Evolutionary conservation across 2,329 filamentous ascomycete genomes (phyloP).

Genomic region (Xylogone sp.): DNA sequence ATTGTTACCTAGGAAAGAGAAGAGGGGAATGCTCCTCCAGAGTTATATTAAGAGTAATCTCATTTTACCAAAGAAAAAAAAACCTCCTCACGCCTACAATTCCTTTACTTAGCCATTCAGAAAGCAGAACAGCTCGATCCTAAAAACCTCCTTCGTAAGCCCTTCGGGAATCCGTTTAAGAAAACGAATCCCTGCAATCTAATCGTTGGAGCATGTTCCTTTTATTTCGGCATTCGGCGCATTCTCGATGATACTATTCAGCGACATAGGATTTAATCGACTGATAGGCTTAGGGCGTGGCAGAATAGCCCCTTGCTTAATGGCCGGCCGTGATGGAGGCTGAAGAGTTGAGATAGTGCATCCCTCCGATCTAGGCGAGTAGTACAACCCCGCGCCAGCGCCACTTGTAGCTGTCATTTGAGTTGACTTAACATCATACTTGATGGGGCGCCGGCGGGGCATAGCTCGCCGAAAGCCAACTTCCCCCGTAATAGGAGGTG

Average conservation of each 20-base stretch:
- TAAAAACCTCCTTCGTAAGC: too few species aligned
- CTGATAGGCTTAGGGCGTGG: slow-evolving; percentile 23
- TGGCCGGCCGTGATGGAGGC: slow-evolving; percentile 16
- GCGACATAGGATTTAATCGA: slow-evolving; percentile 27
- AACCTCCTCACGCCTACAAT: too few species aligned
- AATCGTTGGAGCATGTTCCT: slow-evolving; percentile 27
- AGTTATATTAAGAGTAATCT: too few species aligned
- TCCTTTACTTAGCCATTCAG: too few species aligned
- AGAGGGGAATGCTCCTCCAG: too few species aligned
- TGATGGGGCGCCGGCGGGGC: slow-evolving; percentile 14
- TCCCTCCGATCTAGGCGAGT: slow-evolving; percentile 22
- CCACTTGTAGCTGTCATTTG: slow-evolving; percentile 24
- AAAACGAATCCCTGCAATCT: slow-evolving; percentile 19
- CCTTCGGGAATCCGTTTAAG: background rate
- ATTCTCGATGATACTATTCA: slow-evolving; percentile 28
- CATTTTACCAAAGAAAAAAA: too few species aligned
- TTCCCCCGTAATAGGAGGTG: slow-evolving; percentile 31
- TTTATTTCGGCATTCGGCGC: slow-evolving; percentile 27
- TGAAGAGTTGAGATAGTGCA: slow-evolving; percentile 26
- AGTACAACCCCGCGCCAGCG: slow-evolving; percentile 18
- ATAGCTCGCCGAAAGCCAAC: slow-evolving; percentile 21
- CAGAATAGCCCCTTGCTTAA: slow-evolving; percentile 25
- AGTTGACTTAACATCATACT: slow-evolving; percentile 27
- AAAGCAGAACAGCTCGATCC: too few species aligned
- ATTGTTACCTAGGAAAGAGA: too few species aligned